Base-by-base conservation (phyloP, 2,329 filamentous ascomycete genomes). In the Beauveria australis region DNA sequence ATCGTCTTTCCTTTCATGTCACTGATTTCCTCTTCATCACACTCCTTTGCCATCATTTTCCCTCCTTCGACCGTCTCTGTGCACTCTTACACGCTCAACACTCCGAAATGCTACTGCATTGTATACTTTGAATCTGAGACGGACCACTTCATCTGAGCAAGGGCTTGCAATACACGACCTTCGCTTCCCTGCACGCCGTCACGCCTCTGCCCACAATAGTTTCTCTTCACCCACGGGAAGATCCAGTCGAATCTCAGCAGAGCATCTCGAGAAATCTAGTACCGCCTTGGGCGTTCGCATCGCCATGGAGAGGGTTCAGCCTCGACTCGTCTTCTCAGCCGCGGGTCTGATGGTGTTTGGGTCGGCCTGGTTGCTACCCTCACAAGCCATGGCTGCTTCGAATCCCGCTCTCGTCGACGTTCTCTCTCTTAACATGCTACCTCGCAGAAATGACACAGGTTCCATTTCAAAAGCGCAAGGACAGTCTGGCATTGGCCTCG, bases 401-500 rank as follows among this genome's bases (percentile, higher is more conserved):
- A 28, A 53, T 41, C 16, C 16, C 16, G 10, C 14, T 24, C n/a
- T 19, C 3, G n/a, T 47, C 24, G 28, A 40, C 4, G 26, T 47
- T 37, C 37, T 10, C 6, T 16, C 10, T 37, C 43, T 40, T 9
- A 47, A 37, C 26, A 57, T 48, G 6, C 44, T 41, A 6, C 22
- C 24, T 24, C 40, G n/a, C 9, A 49, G 37, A 43, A 16, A 52
- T 33, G n/a, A 44, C 9, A 33, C n/a, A 2, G 10, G 5, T 16
- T 6, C 6, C 2, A 2, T n/a, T 10, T 43, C 56, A 7, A 52
- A 37, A n/a, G 56, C 37, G 24, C 33, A 43, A 24, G 24, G 14
- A 22, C 28, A 48, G n/a, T 51, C 43, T 1, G 74, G 74, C 7
- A 71, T 75, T 2, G 73, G 74, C 2, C 69, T 76, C 16, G 64